These are phyloP conservation scores for Avena eriantha DNA, from an alignment of 176 grass and related monocot genomes.

Conservation along the genomic window DNA sequence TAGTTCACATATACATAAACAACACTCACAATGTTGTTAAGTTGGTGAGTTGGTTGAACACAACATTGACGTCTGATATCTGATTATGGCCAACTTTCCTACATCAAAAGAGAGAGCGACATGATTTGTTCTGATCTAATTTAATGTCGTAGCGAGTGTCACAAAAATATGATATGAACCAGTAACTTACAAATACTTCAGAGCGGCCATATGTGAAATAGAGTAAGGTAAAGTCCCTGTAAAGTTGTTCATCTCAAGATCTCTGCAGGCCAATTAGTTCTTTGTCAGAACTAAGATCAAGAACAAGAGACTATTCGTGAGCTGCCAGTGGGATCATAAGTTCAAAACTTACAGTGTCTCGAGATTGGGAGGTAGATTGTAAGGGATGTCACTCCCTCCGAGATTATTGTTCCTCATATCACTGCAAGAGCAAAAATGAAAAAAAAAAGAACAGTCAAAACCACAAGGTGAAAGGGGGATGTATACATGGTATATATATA, in stretches of 20 bases:
- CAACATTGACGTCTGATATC: slow-evolving; percentile 63
- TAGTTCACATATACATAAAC: slow-evolving; percentile 38
- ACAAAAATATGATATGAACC: background rate
- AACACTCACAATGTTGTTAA: slow-evolving; percentile 73
- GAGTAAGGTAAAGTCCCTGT: slow-evolving; percentile 69
- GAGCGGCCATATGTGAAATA: slow-evolving; percentile 63
- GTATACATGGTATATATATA: too few species aligned
- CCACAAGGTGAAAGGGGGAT: background rate
- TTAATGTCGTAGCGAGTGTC: background rate
- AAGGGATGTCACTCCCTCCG: slow-evolving; percentile 70
- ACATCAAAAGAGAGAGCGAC: slow-evolving; percentile 40
- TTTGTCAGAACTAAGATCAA: slow-evolving; percentile 23
- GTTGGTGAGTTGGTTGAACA: slow-evolving; percentile 71
- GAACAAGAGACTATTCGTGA: slow-evolving; percentile 8
- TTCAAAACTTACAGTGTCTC: slow-evolving; percentile 67
- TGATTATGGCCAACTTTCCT: slow-evolving; percentile 91
- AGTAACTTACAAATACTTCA: slow-evolving; percentile 75
- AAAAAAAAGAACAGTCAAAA: slow-evolving; percentile 1
- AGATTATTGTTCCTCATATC: slow-evolving; percentile 88
- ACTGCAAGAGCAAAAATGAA: slow-evolving; percentile 53
- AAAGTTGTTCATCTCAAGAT: slow-evolving; percentile 81
- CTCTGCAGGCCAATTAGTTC: slow-evolving; percentile 56
- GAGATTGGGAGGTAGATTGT: slow-evolving; percentile 84
- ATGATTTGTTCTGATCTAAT: slow-evolving; percentile 29
- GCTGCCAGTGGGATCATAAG: slow-evolving; percentile 2